Percentiles rank a stretch among this genome's conserved stretches.
Conservation (phyloP, 1,284 basidiomycete species). For the Inonotus obliquus region DNA sequence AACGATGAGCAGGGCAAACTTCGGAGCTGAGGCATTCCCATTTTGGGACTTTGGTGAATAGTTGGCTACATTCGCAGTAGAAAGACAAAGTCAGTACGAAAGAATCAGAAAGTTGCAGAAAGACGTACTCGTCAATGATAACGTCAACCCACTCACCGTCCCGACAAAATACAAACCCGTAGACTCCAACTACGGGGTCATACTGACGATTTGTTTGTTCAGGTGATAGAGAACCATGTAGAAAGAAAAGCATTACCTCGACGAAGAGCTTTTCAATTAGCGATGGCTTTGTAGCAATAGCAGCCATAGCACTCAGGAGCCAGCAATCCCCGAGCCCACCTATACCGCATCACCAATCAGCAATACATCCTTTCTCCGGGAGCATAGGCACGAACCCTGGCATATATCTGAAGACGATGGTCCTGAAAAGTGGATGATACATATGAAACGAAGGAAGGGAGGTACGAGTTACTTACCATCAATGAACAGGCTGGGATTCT, state of each 20-base stretch:
- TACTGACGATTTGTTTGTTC: constrained; percentile 28
- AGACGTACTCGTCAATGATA: constrained; percentile 46
- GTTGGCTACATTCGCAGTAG: constrained; percentile 27
- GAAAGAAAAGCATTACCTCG: constrained; percentile 30
- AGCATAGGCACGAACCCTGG: constrained; percentile 30
- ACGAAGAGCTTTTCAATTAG: constrained; percentile 48
- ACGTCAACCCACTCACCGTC: constrained; percentile 36
- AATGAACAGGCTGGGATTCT: constrained; percentile 40
- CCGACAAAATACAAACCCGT: constrained; percentile 51
- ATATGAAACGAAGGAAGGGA: not conserved
- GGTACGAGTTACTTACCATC: constrained; percentile 28
- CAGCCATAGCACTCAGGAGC: constrained; percentile 46
- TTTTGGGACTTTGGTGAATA: constrained; percentile 43
- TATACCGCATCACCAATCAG: not conserved
- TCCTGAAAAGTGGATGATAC: not conserved
- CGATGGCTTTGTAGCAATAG: constrained; percentile 34
- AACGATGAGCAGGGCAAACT: not conserved
- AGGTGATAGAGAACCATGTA: not conserved
- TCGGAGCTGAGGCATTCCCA: constrained; percentile 40
- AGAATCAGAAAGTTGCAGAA: not conserved
- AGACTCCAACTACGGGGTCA: constrained; percentile 45
- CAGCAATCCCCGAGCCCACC: constrained; percentile 40
- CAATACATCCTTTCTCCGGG: not conserved
- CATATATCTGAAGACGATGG: constrained; percentile 31
- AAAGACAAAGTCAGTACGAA: too few relatives aligned